These are phyloP conservation scores for Coemansia sp. DNA, from an alignment of 192 early-diverging fungal genomes.

Conservation along the genomic window DNA sequence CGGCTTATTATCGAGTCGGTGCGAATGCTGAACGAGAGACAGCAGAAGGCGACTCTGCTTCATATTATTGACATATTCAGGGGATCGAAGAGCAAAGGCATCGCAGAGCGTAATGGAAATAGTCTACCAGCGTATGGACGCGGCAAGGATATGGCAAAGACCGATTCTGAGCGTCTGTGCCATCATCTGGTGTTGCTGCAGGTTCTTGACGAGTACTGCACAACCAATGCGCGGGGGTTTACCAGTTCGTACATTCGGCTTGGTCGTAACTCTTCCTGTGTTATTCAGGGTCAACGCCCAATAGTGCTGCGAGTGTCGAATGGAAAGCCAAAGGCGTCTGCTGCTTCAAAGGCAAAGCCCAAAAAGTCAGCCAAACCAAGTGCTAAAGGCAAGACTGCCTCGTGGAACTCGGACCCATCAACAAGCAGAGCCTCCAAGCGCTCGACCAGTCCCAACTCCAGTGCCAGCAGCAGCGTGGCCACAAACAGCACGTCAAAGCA, in stretches of 20 bases:
- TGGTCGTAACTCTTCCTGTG: slow-evolving; percentile 49
- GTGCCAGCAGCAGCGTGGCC: slow-evolving; percentile 8
- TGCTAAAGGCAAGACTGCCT: slow-evolving; percentile 4
- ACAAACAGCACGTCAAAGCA: slow-evolving; percentile 40
- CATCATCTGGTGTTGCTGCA: slow-evolving; percentile 65
- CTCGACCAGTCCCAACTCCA: background rate
- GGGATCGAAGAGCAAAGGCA: slow-evolving; percentile 62
- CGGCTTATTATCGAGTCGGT: slow-evolving; percentile 58
- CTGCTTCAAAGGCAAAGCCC: slow-evolving; percentile 3
- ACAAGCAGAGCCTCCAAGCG: background rate
- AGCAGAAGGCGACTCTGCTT: slow-evolving; percentile 63
- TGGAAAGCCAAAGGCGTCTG: slow-evolving; percentile 16
- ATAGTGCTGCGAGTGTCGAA: slow-evolving; percentile 49
- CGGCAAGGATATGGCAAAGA: slow-evolving; percentile 57
- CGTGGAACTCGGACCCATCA: slow-evolving; percentile 9
- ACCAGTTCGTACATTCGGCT: slow-evolving; percentile 61
- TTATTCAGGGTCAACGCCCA: slow-evolving; percentile 52
- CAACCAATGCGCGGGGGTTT: slow-evolving; percentile 64
- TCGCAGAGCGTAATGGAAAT: slow-evolving; percentile 58
- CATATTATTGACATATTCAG: slow-evolving; percentile 75
- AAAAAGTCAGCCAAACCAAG: slow-evolving; percentile 2
- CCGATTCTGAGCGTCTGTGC: slow-evolving; percentile 72
- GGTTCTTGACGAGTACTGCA: slow-evolving; percentile 63
- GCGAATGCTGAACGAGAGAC: slow-evolving; percentile 28
- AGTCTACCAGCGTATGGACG: slow-evolving; percentile 56